These are phyloP conservation scores for Xylariomycetidae sp. DNA, from an alignment of 2,329 filamentous ascomycete species.

Conservation along the genomic window DNA sequence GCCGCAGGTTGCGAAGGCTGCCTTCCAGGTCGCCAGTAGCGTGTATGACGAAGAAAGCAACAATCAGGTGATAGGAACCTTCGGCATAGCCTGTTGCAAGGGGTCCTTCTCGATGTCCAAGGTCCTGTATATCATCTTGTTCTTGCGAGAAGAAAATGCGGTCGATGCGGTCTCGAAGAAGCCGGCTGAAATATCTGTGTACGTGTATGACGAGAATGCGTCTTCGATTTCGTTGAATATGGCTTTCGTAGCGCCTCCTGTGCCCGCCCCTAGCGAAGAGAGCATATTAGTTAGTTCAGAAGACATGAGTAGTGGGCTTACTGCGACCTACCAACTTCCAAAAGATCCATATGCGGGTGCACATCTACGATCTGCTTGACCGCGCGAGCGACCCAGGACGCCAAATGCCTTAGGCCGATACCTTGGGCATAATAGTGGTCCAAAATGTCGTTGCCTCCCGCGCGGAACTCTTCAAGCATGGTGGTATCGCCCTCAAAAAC, in stretches of 20 bases:
- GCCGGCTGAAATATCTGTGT: background rate
- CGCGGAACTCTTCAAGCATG: too few species aligned
- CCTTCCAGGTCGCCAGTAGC: conserved; percentile 15
- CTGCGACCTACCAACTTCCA: conserved; percentile 28
- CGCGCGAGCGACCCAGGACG: too few species aligned
- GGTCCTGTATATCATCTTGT: conserved; percentile 23
- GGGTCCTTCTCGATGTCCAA: conserved; percentile 24
- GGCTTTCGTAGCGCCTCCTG: background rate
- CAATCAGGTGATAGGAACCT: conserved; percentile 22
- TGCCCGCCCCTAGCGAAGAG: conserved; percentile 2
- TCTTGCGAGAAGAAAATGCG: background rate
- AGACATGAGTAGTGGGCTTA: background rate
- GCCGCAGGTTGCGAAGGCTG: conserved; percentile 19
- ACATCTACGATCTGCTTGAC: conserved; percentile 30
- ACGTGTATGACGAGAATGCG: background rate
- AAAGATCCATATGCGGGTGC: conserved; percentile 34
- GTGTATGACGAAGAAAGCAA: conserved; percentile 25
- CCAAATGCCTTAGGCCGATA: conserved; percentile 18
- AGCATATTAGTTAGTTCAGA: background rate
- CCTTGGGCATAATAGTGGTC: conserved; percentile 26
- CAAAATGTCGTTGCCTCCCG: conserved; percentile 24
- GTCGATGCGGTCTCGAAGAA: background rate
- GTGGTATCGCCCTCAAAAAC: too few species aligned
- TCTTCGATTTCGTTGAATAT: background rate
- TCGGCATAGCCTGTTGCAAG: conserved; percentile 21